Evolutionary conservation across 2,329 filamentous ascomycete genomes (phyloP).

Genomic region (Incumbomyces lentus): DNA sequence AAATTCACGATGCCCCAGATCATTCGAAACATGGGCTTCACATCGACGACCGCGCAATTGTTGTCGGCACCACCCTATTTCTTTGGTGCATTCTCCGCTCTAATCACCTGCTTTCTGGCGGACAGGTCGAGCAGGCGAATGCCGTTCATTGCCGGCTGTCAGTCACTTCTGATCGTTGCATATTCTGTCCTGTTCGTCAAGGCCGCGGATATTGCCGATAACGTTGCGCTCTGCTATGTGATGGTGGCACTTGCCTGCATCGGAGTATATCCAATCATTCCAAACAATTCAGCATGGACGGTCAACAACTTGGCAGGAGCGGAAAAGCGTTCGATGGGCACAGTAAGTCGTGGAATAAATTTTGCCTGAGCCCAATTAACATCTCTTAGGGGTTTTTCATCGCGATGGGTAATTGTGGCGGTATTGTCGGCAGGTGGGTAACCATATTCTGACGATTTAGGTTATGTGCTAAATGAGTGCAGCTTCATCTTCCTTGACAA

Average conservation of each 20-base stretch:
- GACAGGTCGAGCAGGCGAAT: constrained; percentile 32
- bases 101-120: constrained; percentile 27
- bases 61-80: constrained; percentile 29
- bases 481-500: constrained; percentile 25
- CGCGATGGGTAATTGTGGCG: constrained; percentile 24
- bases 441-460: neutral
- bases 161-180: constrained; percentile 26
- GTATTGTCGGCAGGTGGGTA: neutral
- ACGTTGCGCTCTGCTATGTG: constrained; percentile 36
- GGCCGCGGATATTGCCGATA: constrained; percentile 28
- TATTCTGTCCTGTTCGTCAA: constrained; percentile 31
- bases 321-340: constrained; percentile 33
- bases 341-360: neutral
- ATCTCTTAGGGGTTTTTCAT: constrained; percentile 28
- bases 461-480: constrained; percentile 28
- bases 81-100: constrained; percentile 23
- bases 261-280: constrained; percentile 36
- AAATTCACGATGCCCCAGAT: constrained; percentile 31
- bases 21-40: constrained; percentile 34
- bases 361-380: neutral
- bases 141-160: constrained; percentile 30
- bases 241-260: constrained; percentile 35
- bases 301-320: constrained; percentile 31
- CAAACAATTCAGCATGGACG: constrained; percentile 34
- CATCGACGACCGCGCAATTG: constrained; percentile 25